These are phyloP conservation scores for Evernia prunastri DNA, from an alignment of 495 filamentous ascomycete genomes.

Conservation along the genomic window DNA sequence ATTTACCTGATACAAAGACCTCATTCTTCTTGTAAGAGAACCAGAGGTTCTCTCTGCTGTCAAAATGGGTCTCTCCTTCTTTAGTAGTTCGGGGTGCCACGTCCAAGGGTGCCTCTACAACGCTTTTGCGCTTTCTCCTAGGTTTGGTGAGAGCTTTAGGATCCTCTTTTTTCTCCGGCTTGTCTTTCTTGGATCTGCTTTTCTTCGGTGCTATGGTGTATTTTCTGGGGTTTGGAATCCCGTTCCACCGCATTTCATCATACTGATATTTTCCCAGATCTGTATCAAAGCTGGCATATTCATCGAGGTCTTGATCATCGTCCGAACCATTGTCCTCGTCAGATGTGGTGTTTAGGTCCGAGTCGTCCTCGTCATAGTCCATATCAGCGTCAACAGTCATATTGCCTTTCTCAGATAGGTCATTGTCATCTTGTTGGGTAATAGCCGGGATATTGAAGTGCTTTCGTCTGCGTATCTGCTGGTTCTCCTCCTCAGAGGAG, in stretches of 20 bases:
- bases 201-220: background rate
- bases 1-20: background rate
- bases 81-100: background rate
- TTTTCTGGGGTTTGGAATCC: background rate
- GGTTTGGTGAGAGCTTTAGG: background rate
- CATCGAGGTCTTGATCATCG: background rate
- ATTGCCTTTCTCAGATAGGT: too few relatives aligned
- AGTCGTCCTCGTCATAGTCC: background rate
- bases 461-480: background rate
- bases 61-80: conserved; percentile 1
- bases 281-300: background rate
- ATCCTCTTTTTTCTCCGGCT: background rate
- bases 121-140: background rate
- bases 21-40: background rate
- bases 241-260: background rate
- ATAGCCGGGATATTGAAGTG: background rate
- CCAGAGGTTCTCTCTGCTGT: background rate
- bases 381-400: too few relatives aligned
- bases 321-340: background rate
- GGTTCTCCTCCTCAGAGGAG: background rate
- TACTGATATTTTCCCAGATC: background rate
- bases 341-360: too few relatives aligned
- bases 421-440: too few relatives aligned
- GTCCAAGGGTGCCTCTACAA: background rate
- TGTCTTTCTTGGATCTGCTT: background rate